Percentiles rank a stretch among this genome's conserved stretches.
These are phyloP conservation scores for Dactylorhiza incarnata DNA, from an alignment of 106 monocot genomes.

Conservation along the genomic window DNA sequence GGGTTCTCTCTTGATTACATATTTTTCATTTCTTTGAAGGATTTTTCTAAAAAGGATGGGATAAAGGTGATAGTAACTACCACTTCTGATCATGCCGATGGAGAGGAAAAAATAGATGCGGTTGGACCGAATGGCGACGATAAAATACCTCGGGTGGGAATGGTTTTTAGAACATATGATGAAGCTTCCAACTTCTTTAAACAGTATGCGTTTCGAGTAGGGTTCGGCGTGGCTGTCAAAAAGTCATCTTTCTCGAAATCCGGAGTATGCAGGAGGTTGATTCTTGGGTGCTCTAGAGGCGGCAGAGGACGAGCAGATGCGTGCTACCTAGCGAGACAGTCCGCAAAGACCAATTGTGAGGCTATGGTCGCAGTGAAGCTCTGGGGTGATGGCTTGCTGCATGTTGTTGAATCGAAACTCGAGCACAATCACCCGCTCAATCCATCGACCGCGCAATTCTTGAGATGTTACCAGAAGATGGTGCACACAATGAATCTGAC, in stretches of 20 bases:
- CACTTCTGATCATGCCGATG: conserved; percentile 12
- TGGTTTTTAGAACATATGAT: conserved; percentile 44
- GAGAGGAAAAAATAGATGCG: conserved; percentile 1
- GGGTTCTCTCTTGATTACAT: neutral
- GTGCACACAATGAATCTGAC: conserved; percentile 13
- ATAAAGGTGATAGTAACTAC: conserved; percentile 16
- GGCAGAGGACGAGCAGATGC: conserved; percentile 44
- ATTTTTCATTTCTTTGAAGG: neutral
- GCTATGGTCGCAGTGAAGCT: conserved; percentile 53
- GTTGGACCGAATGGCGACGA: conserved; percentile 1
- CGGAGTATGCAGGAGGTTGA: conserved; percentile 38
- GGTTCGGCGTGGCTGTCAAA: conserved; percentile 40
- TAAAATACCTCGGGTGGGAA: conserved; percentile 31
- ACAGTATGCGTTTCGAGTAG: conserved; percentile 41
- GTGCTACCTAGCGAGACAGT: conserved; percentile 43
- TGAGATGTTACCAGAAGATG: conserved; percentile 42
- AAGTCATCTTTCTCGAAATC: conserved; percentile 41
- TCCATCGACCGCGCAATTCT: conserved; percentile 30
- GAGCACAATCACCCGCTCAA: conserved; percentile 65
- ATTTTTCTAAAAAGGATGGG: conserved; percentile 7
- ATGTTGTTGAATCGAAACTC: conserved; percentile 39
- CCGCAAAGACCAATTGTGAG: conserved; percentile 51
- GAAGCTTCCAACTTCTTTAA: conserved; percentile 46
- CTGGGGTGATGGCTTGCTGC: conserved; percentile 48
- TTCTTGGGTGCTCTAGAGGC: conserved; percentile 41